Evolutionary conservation across 1,139 yeast genomes (phyloP).

Genomic region (Zygoascus meyerae): DNA sequence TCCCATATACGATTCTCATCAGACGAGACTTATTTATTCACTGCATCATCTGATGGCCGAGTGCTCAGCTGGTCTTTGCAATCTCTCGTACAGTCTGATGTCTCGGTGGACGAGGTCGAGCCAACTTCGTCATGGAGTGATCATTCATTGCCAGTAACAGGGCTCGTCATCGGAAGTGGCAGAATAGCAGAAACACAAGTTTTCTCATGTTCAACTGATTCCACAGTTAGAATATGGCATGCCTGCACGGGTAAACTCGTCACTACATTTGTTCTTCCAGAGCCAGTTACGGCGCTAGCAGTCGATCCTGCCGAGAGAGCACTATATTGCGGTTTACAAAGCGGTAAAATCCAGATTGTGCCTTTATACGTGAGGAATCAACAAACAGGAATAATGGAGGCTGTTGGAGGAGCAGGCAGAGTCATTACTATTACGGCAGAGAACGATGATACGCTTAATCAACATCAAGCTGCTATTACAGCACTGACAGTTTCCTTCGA

Average conservation of each 20-base stretch:
- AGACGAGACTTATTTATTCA: conserved; percentile 64
- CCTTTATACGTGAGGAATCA: conserved; percentile 49
- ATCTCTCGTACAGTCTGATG: conserved; percentile 48
- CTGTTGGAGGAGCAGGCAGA: conserved; percentile 55
- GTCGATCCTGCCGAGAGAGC: conserved; percentile 82
- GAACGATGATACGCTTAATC: conserved; percentile 19
- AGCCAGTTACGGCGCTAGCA: conserved; percentile 52
- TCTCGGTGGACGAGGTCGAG: conserved; percentile 31
- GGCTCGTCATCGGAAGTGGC: conserved; percentile 49
- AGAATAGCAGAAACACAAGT: conserved; percentile 54
- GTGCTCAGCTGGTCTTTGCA: conserved; percentile 66
- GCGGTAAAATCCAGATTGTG: conserved; percentile 57
- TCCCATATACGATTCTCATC: conserved; percentile 51
- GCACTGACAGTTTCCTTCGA: conserved; percentile 62
- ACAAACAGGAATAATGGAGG: conserved; percentile 42
- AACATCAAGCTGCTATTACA: conserved; percentile 39
- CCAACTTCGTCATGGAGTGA: conserved; percentile 55
- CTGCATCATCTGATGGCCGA: conserved; percentile 81
- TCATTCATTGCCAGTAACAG: conserved; percentile 73
- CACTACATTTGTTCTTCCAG: conserved; percentile 65
- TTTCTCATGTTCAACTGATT: conserved; percentile 67
- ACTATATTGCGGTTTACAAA: conserved; percentile 60
- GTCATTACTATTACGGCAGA: conserved; percentile 28
- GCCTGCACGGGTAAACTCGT: conserved; percentile 38
- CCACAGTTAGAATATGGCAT: conserved; percentile 55